Base-by-base conservation (phyloP, 129 eudicot species). In the Helichrysum umbraculigerum region DNA sequence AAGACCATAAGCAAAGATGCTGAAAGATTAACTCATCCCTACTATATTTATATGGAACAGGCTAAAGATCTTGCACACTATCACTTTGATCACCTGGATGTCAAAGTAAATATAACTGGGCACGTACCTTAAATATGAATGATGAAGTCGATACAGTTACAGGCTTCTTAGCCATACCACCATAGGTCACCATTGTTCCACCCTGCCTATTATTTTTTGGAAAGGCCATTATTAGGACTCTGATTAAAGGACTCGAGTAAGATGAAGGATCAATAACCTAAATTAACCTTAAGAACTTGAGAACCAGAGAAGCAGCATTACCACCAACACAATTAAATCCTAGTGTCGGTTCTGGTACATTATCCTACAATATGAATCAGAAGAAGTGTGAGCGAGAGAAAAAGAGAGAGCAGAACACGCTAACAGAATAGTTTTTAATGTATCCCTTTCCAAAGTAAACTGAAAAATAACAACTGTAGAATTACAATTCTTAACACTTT, bases 291-390 rank as follows among this genome's bases (percentile, higher is more conserved):
- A 94, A 81, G 80, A 91, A 94, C 32, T 89, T 91, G 35, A 94
- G 90, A 81, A 94, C 94, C 84, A 89, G n/a, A 10, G 97, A 80
- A 74, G 99, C 96, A 76, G 97, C 93, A 87, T 86, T 84, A 76
- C 99, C 99, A 21, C 99, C 99, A 87, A 94, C 90, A 82, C 99
- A 94, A 75, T 94, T 94, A 37, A 94, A 94, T 73, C 99, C 99
- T 29, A 94, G 68, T 34, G 76, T 83, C 37, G 99, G 99, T 83
- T 87, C 94, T 28, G 97, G 90, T 77, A 87, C 78, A 79, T 83
- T 74, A 68, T 66, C 88, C 98, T 93, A 74, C 29, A 60, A 81
- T 57, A 79, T 29, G 34, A 60, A 71, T 2, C 35, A 66, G 44
- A 54, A 33, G 14, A 65, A 35, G 15, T 30, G 25, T 52, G 11